Evolutionary conservation across 768 basidiomycete species (phyloP), one percentile per base, ranked within the genome.

Genomic region (Omphalotus guepiniiformis): DNA sequence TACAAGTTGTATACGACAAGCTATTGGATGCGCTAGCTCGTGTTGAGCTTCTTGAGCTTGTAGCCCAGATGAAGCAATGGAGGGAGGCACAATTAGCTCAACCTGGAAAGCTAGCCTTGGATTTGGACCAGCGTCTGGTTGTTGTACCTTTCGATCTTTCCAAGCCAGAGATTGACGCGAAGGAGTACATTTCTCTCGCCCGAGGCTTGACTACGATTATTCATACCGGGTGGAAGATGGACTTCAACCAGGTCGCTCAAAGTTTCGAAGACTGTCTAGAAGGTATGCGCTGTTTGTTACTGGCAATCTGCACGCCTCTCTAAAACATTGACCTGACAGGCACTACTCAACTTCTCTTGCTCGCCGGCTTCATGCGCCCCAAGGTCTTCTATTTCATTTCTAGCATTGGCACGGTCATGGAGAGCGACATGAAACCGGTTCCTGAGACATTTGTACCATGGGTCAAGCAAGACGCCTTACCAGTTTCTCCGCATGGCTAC

Each of bases 171-270:
- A 49, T 52, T 27, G 47, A 41, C n/a, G 19, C 18, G 7, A 38
- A 22, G 11, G 47, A 49, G 16, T 52, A 52, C 29, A 16, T 41
- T 16, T 34, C 47, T 7, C 28, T 52, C 3, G 51, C 51, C n/a
- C 15, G 40, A 8, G 26, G 29, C 23, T 39, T 52, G 18, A 52
- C 51, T 11, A 48, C 48, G 5, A 52, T 52, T 48, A 52, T 52
- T 4, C 51, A 52, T 29, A 43, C 51, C 13, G 51, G 47, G 37
- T 52, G 51, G 51, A 52, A 52, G 39, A 52, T 52, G 51, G 51
- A 52, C 35, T 52, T 52, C 39, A 52, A 52, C 25, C 51, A 52
- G 28, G 39, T 49, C n/a, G 47, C 43, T 12, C 39, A 52, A 30
- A 36, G 47, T 22, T 52, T 52, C 22, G 47, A 52, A 41, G 48